Percentiles rank a stretch among this genome's conserved stretches.
Conservation (phyloP, 164 flowering plant species). For the Sextonia rubra region DNA sequence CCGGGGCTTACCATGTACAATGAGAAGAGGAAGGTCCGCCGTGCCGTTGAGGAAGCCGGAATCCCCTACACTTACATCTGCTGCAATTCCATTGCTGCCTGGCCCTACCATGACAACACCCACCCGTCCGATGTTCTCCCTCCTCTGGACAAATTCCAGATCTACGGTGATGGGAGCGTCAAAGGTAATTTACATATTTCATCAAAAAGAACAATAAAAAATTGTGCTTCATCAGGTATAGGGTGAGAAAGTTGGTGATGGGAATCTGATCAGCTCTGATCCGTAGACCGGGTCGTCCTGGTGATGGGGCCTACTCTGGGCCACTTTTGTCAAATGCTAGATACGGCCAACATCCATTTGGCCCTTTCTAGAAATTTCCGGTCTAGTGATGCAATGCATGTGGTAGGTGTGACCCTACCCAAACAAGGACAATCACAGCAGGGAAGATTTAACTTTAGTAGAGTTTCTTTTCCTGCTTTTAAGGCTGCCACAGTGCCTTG, state of each 20-base stretch:
- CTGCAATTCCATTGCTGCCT: constrained; percentile 74
- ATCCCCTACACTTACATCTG: constrained; percentile 63
- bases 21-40: constrained; percentile 45
- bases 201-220: too few relatives aligned
- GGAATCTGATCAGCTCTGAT: background rate
- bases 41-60: constrained; percentile 34
- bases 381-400: too few relatives aligned
- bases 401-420: too few relatives aligned
- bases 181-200: constrained; percentile 40
- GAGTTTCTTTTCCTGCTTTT: too few relatives aligned
- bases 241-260: background rate
- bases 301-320: too few relatives aligned
- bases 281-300: too few relatives aligned
- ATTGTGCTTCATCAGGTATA: background rate
- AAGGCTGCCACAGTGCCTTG: too few relatives aligned
- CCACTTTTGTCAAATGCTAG: too few relatives aligned
- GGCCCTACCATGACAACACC: constrained; percentile 70
- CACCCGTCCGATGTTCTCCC: constrained; percentile 68
- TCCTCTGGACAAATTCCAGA: constrained; percentile 56
- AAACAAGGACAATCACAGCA: too few relatives aligned
- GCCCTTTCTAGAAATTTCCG: too few relatives aligned
- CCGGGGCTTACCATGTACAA: constrained; percentile 63
- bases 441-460: too few relatives aligned
- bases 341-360: too few relatives aligned
- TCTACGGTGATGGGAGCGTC: constrained; percentile 69